Base-by-base conservation (phyloP, 2,329 filamentous ascomycete species). In the Akanthomyces lecanii region DNA sequence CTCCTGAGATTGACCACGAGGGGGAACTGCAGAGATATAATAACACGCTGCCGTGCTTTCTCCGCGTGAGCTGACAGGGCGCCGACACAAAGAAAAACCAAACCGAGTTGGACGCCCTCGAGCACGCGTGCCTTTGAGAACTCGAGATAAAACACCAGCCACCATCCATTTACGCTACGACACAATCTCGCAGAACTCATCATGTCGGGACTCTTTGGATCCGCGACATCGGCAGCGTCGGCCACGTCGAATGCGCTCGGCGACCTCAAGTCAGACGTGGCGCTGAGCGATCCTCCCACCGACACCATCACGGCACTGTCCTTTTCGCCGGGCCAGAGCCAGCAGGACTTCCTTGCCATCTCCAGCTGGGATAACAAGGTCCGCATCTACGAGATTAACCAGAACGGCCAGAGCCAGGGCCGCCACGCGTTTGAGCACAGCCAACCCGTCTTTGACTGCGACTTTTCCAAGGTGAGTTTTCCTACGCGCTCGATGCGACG, bases 321-420 rank as follows among this genome's bases (percentile, higher is more conserved):
- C 55, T 99, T 97, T 79, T 93, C 89, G 16, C 86, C 89, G 71
- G 82, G 71, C 71, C 78, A 65, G 71, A 81, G 73, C 71, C 75
- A 71, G 52, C 73, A 75, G 71, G 92, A 98, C 70, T 90, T 96
- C 73, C 82, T 99, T 21, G 92, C 94, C 28, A 91, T 97, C 42
- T 82, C 92, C 54, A 97, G 92, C 70, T 99, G 95, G 95, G 95
- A 99, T 78, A 96, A 96, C 81, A 96, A 97, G 76, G 92, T 98
- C 66, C 89, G 93, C 72, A 94, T 99, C 73, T 99, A 98, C 79
- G 92, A 98, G 76, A 92, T 98, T 73, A 86, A 89, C 67, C 78
- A 78, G 63, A 86, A 86, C 68, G 92, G 92, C 50, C 85, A 90
- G 73, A 94, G 90, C 71, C 86, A 92, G 73, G 92, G 92, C 56